Base-by-base conservation (phyloP, 495 filamentous ascomycete species). In the Podospora pseudopauciseta region DNA sequence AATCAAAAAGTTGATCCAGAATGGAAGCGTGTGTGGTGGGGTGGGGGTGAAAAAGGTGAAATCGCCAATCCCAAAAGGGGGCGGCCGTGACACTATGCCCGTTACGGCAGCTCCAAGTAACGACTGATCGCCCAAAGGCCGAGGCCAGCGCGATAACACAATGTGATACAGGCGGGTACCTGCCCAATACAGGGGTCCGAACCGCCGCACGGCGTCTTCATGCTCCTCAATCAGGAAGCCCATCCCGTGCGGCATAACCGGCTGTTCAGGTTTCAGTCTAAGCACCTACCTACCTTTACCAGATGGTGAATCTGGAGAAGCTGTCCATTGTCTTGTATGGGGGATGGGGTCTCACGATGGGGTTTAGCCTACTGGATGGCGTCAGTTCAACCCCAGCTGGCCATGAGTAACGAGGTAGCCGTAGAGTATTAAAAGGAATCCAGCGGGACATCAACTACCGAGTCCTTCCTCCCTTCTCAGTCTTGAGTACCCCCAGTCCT, bases 161-260 rank as follows among this genome's bases (percentile, higher is more conserved):
- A 34, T 66, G 27, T 55, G 49, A 54, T 18, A 39, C 34, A 15
- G 26, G 44, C 63, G 9, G 63, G 16, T 53, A 66, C 64, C 64
- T 66, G 54, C 64, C 64, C 23, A 18, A 60, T 66, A 26, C 28
- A 49, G 64, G 64, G 55, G 19, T 56, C 6, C 54, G 19, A 58
- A 34, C 64, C 64, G 53, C 53, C 19, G 34, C 27, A 15, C 30
- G 7, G 53, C 58, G n/a, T 13, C 18, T 34, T 23, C 19, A 69
- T 57, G 28, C 63, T 65, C 2, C 67, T 69, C 58, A 39, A 65
- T 65, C 26, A 18, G 67, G 67, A 65, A 69, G 34, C 16, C 0
- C 18, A 6, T 32, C 62, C 67, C 63, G 63, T 30, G 63, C 34
- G 27, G 34, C 44, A 49, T 55, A 39, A 39, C 26, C 16, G 26